phyloP scores from a whole-genome alignment of 768 basidiomycete species.

The Arthromyces matolae region DNA sequence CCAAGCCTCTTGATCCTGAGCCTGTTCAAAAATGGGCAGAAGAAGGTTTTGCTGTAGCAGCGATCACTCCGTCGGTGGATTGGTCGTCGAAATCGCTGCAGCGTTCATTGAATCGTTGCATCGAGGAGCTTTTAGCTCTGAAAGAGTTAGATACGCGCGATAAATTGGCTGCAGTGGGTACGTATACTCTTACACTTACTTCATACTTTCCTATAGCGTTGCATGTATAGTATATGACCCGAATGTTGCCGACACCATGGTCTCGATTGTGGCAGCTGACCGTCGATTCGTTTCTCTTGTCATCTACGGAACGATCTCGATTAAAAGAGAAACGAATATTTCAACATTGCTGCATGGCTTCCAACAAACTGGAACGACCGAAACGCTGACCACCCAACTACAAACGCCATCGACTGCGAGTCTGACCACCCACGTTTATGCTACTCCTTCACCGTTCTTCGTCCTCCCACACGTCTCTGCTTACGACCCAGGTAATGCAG shows the following conservation, averaged over 20 bases:
- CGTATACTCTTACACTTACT: background rate
- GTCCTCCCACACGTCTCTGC: conserved; percentile 38
- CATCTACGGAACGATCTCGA: conserved; percentile 34
- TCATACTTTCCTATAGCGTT: background rate
- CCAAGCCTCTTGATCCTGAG: conserved; percentile 41
- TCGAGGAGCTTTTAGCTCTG: conserved; percentile 33
- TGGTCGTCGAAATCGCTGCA: conserved; percentile 24
- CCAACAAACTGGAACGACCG: conserved; percentile 18
- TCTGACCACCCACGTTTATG: conserved; percentile 22
- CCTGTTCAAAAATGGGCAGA: conserved; percentile 53
- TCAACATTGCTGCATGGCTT: conserved; percentile 28
- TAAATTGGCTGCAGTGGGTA: conserved; percentile 44
- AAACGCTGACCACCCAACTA: no score
- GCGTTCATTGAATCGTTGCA: conserved; percentile 27
- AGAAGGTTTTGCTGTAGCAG: conserved; percentile 48
- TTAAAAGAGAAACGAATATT: no score
- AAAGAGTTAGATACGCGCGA: conserved; percentile 38
- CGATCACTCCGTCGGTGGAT: conserved; percentile 23
- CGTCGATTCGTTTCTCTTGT: conserved; percentile 33
- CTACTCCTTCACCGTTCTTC: conserved; percentile 34
- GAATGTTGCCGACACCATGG: conserved; percentile 23
- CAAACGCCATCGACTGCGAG: conserved; percentile 19
- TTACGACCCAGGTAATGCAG: conserved; percentile 39
- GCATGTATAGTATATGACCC: conserved; percentile 32
- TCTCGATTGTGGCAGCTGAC: conserved; percentile 26